These are phyloP conservation scores for Babjeviella inositovora DNA, from an alignment of 805 yeast genomes.

Conservation along the genomic window DNA sequence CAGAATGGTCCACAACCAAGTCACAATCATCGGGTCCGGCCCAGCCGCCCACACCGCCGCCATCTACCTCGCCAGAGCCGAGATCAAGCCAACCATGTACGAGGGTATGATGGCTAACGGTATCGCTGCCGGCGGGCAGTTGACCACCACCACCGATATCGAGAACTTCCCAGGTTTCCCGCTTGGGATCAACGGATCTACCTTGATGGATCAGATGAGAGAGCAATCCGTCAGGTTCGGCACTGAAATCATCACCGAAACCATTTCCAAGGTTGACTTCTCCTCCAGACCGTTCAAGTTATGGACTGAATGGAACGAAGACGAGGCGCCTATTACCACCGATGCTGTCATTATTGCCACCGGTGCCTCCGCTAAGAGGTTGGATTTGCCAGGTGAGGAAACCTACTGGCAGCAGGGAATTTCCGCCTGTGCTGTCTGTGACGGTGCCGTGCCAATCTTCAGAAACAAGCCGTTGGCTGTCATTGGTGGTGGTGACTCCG, in stretches of 20 bases:
- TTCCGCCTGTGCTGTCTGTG: slow-evolving; percentile 99
- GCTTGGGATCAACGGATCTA: slow-evolving; percentile 73
- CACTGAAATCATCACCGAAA: slow-evolving; percentile 88
- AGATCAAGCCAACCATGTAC: slow-evolving; percentile 80
- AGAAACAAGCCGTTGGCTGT: slow-evolving; percentile 97
- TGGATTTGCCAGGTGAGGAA: slow-evolving; percentile 91
- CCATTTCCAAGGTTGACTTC: slow-evolving; percentile 84
- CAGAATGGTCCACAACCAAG: slow-evolving; percentile 72
- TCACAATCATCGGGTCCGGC: slow-evolving; percentile 88
- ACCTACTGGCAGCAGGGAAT: slow-evolving; percentile 98
- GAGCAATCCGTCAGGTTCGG: slow-evolving; percentile 81
- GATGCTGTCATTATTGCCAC: slow-evolving; percentile 91
- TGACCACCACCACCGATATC: slow-evolving; percentile 96
- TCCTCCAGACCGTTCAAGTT: slow-evolving; percentile 83
- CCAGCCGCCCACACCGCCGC: slow-evolving; percentile 99
- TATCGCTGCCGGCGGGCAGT: slow-evolving; percentile 97
- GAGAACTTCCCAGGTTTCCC: slow-evolving; percentile 99
- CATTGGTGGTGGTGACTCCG: slow-evolving; percentile 98
- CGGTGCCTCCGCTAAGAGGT: slow-evolving; percentile 96
- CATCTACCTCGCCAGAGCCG: slow-evolving; percentile 91
- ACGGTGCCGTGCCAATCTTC: slow-evolving; percentile 98
- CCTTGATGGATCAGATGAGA: slow-evolving; percentile 89
- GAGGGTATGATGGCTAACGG: slow-evolving; percentile 98
- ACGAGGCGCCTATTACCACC: slow-evolving; percentile 76
- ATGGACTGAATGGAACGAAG: slow-evolving; percentile 95